These are phyloP conservation scores for Byssochlamys sp. DNA, from an alignment of 2,329 filamentous ascomycete genomes.

Conservation along the genomic window DNA sequence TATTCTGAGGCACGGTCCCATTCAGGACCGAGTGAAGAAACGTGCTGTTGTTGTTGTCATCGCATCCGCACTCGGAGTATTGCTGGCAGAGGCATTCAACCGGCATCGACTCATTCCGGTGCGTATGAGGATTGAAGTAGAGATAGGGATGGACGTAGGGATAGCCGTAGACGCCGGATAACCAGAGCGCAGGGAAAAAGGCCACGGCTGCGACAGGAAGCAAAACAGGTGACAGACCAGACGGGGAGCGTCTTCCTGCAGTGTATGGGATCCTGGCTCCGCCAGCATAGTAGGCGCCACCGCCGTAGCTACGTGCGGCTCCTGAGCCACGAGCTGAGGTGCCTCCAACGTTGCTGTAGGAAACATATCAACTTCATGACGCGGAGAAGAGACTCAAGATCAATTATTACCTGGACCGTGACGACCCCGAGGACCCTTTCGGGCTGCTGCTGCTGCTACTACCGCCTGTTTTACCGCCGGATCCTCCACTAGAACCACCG, in stretches of 20 bases:
- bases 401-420: conserved; percentile 11
- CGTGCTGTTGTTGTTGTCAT: conserved; percentile 38
- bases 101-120: conserved; percentile 42
- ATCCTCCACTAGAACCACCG: conserved; percentile 10
- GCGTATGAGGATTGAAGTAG: conserved; percentile 37
- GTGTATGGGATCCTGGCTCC: conserved; percentile 45
- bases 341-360: conserved; percentile 21
- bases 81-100: conserved; percentile 49
- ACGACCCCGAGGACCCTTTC: conserved; percentile 12
- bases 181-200: conserved; percentile 46
- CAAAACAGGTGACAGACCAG: conserved; percentile 42
- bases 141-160: conserved; percentile 40
- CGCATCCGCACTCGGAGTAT: conserved; percentile 49
- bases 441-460: conserved; percentile 14
- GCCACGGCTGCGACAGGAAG: conserved; percentile 38
- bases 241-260: conserved; percentile 35
- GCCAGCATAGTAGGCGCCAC: conserved; percentile 46
- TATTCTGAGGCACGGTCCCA: conserved; percentile 31
- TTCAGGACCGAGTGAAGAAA: conserved; percentile 36
- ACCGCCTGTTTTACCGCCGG: conserved; percentile 11
- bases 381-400: neutral
- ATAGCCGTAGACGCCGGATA: conserved; percentile 49
- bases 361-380: neutral
- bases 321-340: conserved; percentile 30
- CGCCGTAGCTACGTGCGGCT: conserved; percentile 38